Evolutionary conservation across 2,329 filamentous ascomycete species (phyloP).

Genomic region (Penicillium sp.): DNA sequence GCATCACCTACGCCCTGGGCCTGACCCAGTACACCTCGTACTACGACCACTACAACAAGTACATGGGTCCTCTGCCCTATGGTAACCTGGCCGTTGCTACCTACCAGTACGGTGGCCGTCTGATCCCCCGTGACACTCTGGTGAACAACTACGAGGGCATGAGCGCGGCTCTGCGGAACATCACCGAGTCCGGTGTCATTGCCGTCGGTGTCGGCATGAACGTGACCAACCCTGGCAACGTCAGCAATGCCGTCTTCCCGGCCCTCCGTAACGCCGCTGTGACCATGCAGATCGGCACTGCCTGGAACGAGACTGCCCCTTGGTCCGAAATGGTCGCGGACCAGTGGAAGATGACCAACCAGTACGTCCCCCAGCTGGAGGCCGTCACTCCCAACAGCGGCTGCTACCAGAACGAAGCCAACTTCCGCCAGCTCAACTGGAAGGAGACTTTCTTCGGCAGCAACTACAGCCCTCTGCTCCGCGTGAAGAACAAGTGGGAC

Average conservation of each 20-base stretch:
- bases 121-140: conserved; percentile 42
- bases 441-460: conserved; percentile 48
- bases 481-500: conserved; percentile 50
- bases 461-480: conserved; percentile 43
- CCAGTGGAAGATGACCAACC: conserved; percentile 46
- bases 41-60: conserved; percentile 40
- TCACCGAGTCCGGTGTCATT: conserved; percentile 39
- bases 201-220: conserved; percentile 47
- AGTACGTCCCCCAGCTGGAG: conserved; percentile 45
- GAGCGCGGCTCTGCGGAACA: conserved; percentile 37
- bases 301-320: conserved; percentile 46
- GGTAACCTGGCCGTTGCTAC: conserved; percentile 32
- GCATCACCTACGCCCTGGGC: conserved; percentile 38
- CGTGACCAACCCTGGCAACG: conserved; percentile 41
- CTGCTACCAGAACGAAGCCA: conserved; percentile 50
- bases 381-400: conserved; percentile 45
- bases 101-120: conserved; percentile 39
- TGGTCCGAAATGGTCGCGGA: conserved; percentile 41
- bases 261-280: conserved; percentile 45
- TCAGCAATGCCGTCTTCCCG: conserved; percentile 47
- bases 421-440: conserved; percentile 48
- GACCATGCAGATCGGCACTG: conserved; percentile 40
- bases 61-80: conserved; percentile 37
- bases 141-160: conserved; percentile 36
- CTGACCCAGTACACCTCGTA: conserved; percentile 39